phyloP scores from a whole-genome alignment of 2,329 filamentous ascomycete genomes.

The Fusarium sp. region DNA sequence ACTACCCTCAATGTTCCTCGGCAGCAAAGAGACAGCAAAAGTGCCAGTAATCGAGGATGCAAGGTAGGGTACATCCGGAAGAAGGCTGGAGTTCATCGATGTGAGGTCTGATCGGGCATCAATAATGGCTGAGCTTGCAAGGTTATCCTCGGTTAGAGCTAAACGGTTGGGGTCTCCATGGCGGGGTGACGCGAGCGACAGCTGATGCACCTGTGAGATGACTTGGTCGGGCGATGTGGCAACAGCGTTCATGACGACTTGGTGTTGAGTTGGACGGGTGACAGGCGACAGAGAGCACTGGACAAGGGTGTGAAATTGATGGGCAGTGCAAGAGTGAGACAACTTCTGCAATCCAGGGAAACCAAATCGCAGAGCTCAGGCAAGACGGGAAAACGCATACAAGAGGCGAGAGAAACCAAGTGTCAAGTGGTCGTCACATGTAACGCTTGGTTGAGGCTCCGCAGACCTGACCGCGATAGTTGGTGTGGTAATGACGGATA shows the following conservation, averaged over 20 bases:
- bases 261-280: conserved; percentile 31
- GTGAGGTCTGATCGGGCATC: conserved; percentile 49
- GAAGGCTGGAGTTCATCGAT: conserved; percentile 20
- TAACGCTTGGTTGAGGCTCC: conserved; percentile 37
- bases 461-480: conserved; percentile 25
- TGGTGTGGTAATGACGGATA: conserved; percentile 28
- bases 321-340: conserved; percentile 33
- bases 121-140: conserved; percentile 42
- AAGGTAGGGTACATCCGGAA: conserved; percentile 22
- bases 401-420: conserved; percentile 28
- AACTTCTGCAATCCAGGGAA: conserved; percentile 6
- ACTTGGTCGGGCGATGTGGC: conserved; percentile 50
- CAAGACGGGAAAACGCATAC: conserved; percentile 18
- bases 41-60: conserved; percentile 8
- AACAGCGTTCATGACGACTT: conserved; percentile 43
- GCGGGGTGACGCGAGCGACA: conserved; percentile 45
- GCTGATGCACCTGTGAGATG: conserved; percentile 52
- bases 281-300: conserved; percentile 33
- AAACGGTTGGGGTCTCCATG: conserved; percentile 28
- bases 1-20: background rate
- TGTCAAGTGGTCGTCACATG: conserved; percentile 37
- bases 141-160: conserved; percentile 29
- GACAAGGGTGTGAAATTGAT: conserved; percentile 29
- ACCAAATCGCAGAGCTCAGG: conserved; percentile 18
- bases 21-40: conserved; percentile 1